These are phyloP conservation scores for Balakata baccata DNA, from an alignment of 345 rosid species.

Conservation along the genomic window DNA sequence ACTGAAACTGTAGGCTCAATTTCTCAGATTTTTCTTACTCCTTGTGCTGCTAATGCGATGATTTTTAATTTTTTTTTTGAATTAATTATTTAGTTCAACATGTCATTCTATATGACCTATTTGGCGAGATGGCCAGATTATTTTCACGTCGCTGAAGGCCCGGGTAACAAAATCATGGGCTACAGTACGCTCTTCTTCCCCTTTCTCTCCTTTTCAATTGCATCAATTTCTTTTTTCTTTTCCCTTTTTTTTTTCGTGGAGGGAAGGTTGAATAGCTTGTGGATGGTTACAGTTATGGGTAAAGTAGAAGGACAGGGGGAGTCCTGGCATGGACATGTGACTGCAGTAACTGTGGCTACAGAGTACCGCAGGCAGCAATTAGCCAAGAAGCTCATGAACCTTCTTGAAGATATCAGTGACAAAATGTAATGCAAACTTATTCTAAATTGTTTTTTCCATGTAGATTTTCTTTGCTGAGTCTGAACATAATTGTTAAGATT, in stretches of 20 bases:
- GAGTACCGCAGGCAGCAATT: constrained; percentile 90
- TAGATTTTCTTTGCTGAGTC: too few relatives aligned
- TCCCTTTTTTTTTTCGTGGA: too few relatives aligned
- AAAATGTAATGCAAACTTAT: constrained; percentile 58
- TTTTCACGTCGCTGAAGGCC: constrained; percentile 88
- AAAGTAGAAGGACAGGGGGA: constrained; percentile 97
- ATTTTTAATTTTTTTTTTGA: not conserved
- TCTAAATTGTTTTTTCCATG: too few relatives aligned
- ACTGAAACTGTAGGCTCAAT: constrained; percentile 68
- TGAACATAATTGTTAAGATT: too few relatives aligned
- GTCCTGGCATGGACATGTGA: constrained; percentile 98
- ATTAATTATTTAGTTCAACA: constrained; percentile 56
- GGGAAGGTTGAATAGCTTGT: not conserved
- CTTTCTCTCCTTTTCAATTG: constrained; percentile 10
- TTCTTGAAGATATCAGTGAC: constrained; percentile 79
- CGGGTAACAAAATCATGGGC: constrained; percentile 75
- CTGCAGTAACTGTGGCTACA: constrained; percentile 87
- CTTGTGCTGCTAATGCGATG: not conserved
- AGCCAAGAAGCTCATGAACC: constrained; percentile 88
- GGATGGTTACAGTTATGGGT: constrained; percentile 70
- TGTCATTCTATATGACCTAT: constrained; percentile 97
- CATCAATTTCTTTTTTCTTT: too few relatives aligned
- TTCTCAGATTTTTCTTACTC: not conserved
- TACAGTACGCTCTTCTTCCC: constrained; percentile 49
- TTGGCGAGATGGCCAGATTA: constrained; percentile 97